Conservation (phyloP, 1,284 basidiomycete genomes). For the Anthracocystis panici-leucophaei region DNA sequence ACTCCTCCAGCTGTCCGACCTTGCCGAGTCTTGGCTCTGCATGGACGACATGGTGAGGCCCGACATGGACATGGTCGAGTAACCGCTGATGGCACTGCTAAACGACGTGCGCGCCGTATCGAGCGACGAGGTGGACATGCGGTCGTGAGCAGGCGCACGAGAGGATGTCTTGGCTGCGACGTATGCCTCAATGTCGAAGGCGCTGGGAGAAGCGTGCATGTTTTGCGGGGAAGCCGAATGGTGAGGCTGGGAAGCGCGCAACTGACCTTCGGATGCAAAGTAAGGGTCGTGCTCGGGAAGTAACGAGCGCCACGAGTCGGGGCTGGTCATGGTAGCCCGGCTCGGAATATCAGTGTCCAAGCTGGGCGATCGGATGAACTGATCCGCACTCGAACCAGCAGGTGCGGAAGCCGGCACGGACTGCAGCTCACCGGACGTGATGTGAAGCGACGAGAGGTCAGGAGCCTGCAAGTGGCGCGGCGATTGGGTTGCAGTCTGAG, state of each 20-base stretch:
- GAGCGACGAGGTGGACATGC: conserved; percentile 27
- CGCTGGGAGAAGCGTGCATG: conserved; percentile 14
- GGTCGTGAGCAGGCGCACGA: conserved; percentile 14
- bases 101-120: conserved; percentile 43
- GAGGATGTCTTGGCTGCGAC: conserved; percentile 32
- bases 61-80: conserved; percentile 45
- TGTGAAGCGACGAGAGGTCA: conserved; percentile 14
- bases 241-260: conserved; percentile 13
- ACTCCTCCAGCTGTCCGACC: conserved; percentile 50
- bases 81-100: conserved; percentile 46
- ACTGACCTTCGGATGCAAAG: conserved; percentile 43
- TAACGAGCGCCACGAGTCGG: conserved; percentile 58
- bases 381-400: neutral
- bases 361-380: conserved; percentile 9
- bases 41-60: conserved; percentile 15
- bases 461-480: conserved; percentile 13
- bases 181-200: conserved; percentile 30
- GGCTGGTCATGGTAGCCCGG: conserved; percentile 43
- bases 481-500: conserved; percentile 28
- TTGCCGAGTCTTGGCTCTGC: conserved; percentile 15
- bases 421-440: conserved; percentile 3
- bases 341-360: conserved; percentile 13
- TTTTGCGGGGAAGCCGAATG: conserved; percentile 31
- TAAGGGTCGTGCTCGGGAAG: conserved; percentile 59
- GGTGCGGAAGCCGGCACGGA: conserved; percentile 1